Evolutionary conservation across 1,284 basidiomycete species (phyloP).

Genomic region (Malassezia slooffiae): DNA sequence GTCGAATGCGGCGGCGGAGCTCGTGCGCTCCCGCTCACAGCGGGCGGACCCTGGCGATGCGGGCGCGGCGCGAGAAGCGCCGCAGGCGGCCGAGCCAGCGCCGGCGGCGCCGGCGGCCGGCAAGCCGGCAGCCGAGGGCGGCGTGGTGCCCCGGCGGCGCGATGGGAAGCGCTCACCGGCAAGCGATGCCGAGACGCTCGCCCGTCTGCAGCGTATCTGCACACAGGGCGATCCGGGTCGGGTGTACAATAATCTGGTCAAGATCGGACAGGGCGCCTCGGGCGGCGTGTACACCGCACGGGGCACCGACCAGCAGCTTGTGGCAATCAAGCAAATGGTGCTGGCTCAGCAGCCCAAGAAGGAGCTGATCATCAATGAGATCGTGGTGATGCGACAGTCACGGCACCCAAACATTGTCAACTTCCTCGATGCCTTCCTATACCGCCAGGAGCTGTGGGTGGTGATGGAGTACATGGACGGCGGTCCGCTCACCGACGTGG

Average conservation of each 20-base stretch:
- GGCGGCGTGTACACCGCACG: slow-evolving; percentile 98
- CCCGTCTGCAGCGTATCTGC: slow-evolving; percentile 81
- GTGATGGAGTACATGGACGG: slow-evolving; percentile 99
- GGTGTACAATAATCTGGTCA: slow-evolving; percentile 79
- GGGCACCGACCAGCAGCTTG: slow-evolving; percentile 81
- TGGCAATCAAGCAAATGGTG: slow-evolving; percentile 99
- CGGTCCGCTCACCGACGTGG: slow-evolving; percentile 76
- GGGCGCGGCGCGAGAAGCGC: background rate
- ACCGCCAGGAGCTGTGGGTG: slow-evolving; percentile 97
- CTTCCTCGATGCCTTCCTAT: slow-evolving; percentile 94
- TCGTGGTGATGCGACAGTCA: slow-evolving; percentile 92
- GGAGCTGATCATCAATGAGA: slow-evolving; percentile 99
- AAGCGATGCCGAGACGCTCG: slow-evolving; percentile 79
- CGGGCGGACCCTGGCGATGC: too few species aligned
- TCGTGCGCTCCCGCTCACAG: slow-evolving; percentile 12
- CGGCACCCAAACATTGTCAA: slow-evolving; percentile 97
- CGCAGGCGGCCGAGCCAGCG: slow-evolving; percentile 1
- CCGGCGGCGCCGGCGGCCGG: slow-evolving; percentile 10
- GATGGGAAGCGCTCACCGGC: slow-evolving; percentile 60
- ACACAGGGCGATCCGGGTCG: slow-evolving; percentile 93
- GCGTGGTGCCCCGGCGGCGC: slow-evolving; percentile 55
- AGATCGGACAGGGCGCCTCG: slow-evolving; percentile 96
- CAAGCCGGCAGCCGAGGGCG: background rate
- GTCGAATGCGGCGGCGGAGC: background rate
- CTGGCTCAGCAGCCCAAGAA: slow-evolving; percentile 99